These are phyloP conservation scores for Tanacetum coccineum DNA, from an alignment of 129 eudicot genomes.

Conservation along the genomic window DNA sequence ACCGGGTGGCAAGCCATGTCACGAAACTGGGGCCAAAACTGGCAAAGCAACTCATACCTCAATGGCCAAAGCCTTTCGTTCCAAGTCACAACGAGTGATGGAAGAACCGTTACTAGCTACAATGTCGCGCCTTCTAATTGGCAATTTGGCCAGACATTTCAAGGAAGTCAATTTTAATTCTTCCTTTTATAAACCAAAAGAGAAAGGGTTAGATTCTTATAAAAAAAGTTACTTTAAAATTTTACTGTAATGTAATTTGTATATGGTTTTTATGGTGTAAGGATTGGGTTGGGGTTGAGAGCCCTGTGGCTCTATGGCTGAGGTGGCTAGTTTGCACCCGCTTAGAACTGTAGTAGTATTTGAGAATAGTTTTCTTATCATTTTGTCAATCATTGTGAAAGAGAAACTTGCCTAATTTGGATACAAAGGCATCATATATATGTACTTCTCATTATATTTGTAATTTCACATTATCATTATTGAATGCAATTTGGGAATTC, in stretches of 20 bases:
- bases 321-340: conserved; percentile 78
- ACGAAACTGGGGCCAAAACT: conserved; percentile 85
- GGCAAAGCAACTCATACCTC: conserved; percentile 79
- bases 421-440: conserved; percentile 19
- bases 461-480: conserved; percentile 18
- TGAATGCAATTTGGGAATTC: conserved; percentile 11
- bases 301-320: conserved; percentile 45
- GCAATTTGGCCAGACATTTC: conserved; percentile 80
- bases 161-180: conserved; percentile 59
- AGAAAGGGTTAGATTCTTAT: background rate
- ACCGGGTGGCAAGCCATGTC: conserved; percentile 85
- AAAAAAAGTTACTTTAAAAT: background rate
- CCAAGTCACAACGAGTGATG: conserved; percentile 77
- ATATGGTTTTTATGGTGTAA: conserved; percentile 21
- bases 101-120: conserved; percentile 57
- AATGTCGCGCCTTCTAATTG: conserved; percentile 60
- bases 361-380: conserved; percentile 15
- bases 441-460: conserved; percentile 28
- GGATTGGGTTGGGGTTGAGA: conserved; percentile 20
- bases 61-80: conserved; percentile 72
- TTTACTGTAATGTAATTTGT: conserved; percentile 20
- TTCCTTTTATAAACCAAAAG: background rate
- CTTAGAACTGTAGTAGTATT: conserved; percentile 41
- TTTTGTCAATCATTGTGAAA: conserved; percentile 9
- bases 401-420: conserved; percentile 23